Base-by-base conservation (phyloP, 2,329 filamentous ascomycete species). In the Teratosphaeria destructans region DNA sequence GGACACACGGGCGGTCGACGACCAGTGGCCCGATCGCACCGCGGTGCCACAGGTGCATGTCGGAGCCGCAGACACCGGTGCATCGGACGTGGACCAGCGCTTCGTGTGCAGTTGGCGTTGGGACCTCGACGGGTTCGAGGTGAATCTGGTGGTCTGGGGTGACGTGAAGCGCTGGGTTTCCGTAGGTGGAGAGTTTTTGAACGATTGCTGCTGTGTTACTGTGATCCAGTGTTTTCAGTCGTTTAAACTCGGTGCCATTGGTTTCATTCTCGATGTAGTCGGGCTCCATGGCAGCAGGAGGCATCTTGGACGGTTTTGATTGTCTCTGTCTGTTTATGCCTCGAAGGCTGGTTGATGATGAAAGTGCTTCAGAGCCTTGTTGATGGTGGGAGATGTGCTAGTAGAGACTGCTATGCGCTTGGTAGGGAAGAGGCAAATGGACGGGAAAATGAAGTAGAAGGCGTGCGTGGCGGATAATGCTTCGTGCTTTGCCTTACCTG, bases 11-110 rank as follows among this genome's bases (percentile, higher is more conserved):
- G 0, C 68, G 72, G 2, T 71, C 65, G 11, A 79, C 65, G 34
- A 77, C 61, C 52, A 78, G 78, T 59, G 78, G 74, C 1, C 85
- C 85, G 66, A 88, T 87, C 11, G 78, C 73, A n/a, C 85, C 85
- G 0, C 77, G 75, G 65, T 84, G 84, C 85, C 85, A 88, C 65
- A 64, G 56, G 68, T 88, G 85, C 63, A 88, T 80, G 65, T 88
- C 85, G 0, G 84, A 84, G 78, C 85, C 64, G 54, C 62, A 64
- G 53, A 64, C 63, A 3, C 62, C 62, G 10, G 61, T 64, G 54
- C 55, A 60, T 23, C 61, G 35, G 35, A 64, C 61, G 49, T 63
- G 62, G 34, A 64, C 49, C 29, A 69, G 61, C 19, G 57, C 59
- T 59, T 63, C 57, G 5, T 37, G 29, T 6, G 56, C 32, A 3